Percentiles rank a stretch among this genome's conserved stretches.
These are phyloP conservation scores for Scenedesmus sp. DNA, from an alignment of 163 green algal species.

Conservation along the genomic window DNA sequence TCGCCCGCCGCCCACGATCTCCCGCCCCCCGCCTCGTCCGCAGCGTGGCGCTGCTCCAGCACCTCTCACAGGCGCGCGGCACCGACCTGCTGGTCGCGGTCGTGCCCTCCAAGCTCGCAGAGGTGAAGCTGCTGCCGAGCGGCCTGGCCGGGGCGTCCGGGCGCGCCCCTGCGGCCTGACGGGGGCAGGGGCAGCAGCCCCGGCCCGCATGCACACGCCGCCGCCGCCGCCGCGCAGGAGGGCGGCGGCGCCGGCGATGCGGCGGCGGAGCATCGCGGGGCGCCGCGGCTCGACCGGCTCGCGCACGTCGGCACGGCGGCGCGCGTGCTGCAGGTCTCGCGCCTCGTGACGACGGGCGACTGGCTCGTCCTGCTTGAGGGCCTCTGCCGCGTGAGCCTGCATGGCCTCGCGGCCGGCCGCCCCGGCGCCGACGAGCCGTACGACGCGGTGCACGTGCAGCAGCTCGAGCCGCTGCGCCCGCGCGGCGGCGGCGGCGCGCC, in stretches of 20 bases:
- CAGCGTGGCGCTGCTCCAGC: conserved; percentile 45
- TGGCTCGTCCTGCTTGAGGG: conserved; percentile 51
- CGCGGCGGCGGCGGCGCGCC: neutral
- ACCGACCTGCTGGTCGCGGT: conserved; percentile 44
- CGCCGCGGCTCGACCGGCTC: conserved; percentile 6
- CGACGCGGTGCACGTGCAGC: conserved; percentile 27
- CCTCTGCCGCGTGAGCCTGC: conserved; percentile 30
- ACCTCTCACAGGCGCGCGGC: conserved; percentile 26
- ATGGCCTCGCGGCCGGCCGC: neutral
- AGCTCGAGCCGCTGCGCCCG: conserved; percentile 42
- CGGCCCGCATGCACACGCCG: too few relatives aligned
- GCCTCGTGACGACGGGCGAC: conserved; percentile 48
- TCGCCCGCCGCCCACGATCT: too few relatives aligned
- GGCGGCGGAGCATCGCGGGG: neutral
- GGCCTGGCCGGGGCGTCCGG: too few relatives aligned
- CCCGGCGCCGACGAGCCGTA: conserved; percentile 17
- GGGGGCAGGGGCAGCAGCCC: too few relatives aligned
- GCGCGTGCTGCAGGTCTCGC: conserved; percentile 61
- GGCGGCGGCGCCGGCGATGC: too few relatives aligned
- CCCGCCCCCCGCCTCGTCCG: neutral
- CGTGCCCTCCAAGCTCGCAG: conserved; percentile 31
- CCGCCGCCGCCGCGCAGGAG: too few relatives aligned
- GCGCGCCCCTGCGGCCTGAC: too few relatives aligned
- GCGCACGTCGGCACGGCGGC: conserved; percentile 52
- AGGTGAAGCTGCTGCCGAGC: too few relatives aligned